phyloP scores from a whole-genome alignment of 345 rosid species.

The Pistacia integerrima region DNA sequence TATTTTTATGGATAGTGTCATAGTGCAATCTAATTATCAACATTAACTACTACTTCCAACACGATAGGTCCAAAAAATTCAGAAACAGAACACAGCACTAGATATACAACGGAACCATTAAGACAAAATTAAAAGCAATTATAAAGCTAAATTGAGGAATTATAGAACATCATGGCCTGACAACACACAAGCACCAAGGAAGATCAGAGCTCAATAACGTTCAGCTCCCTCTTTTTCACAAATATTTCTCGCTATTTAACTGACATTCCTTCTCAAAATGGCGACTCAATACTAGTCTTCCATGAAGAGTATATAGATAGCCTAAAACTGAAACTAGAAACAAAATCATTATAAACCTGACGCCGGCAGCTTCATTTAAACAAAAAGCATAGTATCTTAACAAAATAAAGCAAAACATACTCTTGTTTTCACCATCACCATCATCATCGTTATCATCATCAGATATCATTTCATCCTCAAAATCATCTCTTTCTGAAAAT shows the following conservation, averaged over 20 bases:
- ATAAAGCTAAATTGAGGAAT: too few species aligned
- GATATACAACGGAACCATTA: too few species aligned
- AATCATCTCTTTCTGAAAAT: constrained; percentile 65
- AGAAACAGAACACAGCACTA: too few species aligned
- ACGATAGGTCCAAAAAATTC: too few species aligned
- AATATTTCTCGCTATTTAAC: too few species aligned
- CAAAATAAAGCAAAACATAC: constrained; percentile 29
- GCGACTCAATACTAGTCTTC: neutral
- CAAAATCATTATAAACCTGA: neutral
- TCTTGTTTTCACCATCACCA: constrained; percentile 31
- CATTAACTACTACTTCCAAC: too few species aligned
- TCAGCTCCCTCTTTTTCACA: neutral
- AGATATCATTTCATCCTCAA: constrained; percentile 62
- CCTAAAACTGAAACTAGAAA: neutral
- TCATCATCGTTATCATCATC: constrained; percentile 55
- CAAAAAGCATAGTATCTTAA: neutral
- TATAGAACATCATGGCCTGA: neutral
- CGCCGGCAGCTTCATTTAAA: constrained; percentile 3
- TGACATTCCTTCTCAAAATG: neutral
- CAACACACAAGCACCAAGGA: neutral
- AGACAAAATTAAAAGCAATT: too few species aligned
- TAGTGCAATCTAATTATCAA: too few species aligned
- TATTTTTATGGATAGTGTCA: too few species aligned
- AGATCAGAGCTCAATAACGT: neutral
- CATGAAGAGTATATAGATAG: neutral